Conservation (phyloP, 768 basidiomycete species). For the Cystobasidiopsis lactophilus region DNA sequence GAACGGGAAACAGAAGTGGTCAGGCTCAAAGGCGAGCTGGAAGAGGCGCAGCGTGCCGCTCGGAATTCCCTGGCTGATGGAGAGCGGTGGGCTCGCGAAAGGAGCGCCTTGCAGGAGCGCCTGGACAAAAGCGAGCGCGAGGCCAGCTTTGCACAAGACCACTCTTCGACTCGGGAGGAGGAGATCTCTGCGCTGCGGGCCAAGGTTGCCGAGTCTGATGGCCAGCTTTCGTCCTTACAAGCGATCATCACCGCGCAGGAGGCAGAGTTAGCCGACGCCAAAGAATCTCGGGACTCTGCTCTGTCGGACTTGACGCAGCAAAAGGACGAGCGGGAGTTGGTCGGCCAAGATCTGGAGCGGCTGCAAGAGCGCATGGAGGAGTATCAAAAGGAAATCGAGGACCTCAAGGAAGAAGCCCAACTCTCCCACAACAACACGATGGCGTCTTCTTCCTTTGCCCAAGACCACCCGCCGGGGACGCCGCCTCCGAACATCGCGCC, state of each 20-base stretch:
- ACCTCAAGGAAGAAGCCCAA: background rate
- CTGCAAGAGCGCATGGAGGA: background rate
- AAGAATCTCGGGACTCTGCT: background rate
- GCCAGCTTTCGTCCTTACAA: background rate
- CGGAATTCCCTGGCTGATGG: too few relatives aligned
- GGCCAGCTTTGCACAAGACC: too few relatives aligned
- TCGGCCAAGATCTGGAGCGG: background rate
- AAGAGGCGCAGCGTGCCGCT: too few relatives aligned
- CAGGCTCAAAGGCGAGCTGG: background rate
- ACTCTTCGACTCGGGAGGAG: background rate
- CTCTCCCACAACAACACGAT: too few relatives aligned
- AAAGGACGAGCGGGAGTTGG: background rate
- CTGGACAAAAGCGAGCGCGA: background rate
- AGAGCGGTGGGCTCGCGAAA: too few relatives aligned
- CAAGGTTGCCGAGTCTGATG: background rate
- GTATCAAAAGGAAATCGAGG: background rate
- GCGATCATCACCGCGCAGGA: background rate
- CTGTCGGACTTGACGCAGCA: background rate
- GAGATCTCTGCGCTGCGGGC: background rate
- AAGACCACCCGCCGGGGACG: too few relatives aligned
- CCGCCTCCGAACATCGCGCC: too few relatives aligned
- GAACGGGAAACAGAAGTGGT: constrained; percentile 2
- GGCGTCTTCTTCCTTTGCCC: too few relatives aligned
- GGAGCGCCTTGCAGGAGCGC: too few relatives aligned
- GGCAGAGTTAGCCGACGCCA: background rate